phyloP scores from a whole-genome alignment of 1,139 yeast genomes.

The Sugiyamaella novakii region DNA sequence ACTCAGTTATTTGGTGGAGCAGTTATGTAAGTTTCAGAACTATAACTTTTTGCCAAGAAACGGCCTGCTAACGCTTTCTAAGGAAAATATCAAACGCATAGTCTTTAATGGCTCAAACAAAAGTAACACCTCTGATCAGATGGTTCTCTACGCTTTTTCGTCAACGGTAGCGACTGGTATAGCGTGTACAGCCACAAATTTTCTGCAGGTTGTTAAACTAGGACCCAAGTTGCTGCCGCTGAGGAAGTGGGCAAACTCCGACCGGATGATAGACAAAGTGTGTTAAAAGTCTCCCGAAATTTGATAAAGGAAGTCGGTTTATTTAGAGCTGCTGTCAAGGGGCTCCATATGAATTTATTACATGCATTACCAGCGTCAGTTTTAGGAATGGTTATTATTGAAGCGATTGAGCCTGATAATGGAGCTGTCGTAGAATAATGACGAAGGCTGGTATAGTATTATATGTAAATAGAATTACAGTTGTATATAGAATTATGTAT shows the following conservation, averaged over 20 bases:
- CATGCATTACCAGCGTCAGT: constrained; percentile 44
- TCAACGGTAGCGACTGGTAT: constrained; percentile 39
- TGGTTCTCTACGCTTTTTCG: background rate
- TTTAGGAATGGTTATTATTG: constrained; percentile 44
- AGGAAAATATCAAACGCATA: constrained; percentile 27
- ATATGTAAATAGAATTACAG: too few species aligned
- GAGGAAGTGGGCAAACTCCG: constrained; percentile 40
- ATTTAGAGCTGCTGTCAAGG: constrained; percentile 38
- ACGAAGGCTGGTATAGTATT: too few species aligned
- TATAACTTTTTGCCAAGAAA: background rate
- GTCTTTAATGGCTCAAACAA: background rate
- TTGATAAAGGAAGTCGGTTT: constrained; percentile 40
- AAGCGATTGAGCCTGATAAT: constrained; percentile 42
- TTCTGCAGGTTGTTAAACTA: constrained; percentile 44
- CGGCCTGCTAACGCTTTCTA: background rate
- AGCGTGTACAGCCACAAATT: constrained; percentile 39
- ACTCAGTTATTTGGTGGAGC: constrained; percentile 43
- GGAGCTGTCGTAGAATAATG: too few species aligned
- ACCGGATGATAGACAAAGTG: constrained; percentile 41
- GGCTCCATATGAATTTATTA: constrained; percentile 40
- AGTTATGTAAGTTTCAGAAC: constrained; percentile 32
- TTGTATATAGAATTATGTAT: too few species aligned
- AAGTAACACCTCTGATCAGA: constrained; percentile 16
- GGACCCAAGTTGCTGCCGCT: constrained; percentile 46
- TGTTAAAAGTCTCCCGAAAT: constrained; percentile 37